Base-by-base conservation (phyloP, 1,284 basidiomycete species). In the Earliella scabrosa region DNA sequence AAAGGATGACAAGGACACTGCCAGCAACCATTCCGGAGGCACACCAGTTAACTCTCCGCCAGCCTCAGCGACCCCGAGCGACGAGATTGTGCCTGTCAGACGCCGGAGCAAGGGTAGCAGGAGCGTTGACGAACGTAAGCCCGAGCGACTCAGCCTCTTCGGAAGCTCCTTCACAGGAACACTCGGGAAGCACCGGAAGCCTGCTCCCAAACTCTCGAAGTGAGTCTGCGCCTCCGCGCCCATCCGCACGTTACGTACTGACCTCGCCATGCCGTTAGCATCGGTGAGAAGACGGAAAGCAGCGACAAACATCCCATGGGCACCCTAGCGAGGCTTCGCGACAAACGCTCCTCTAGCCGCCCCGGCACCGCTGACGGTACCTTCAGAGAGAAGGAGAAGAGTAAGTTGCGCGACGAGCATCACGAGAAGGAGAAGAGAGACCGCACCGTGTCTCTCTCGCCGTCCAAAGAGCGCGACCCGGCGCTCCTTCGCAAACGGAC, bases 91-190 rank as follows among this genome's bases (percentile, higher is more conserved):
- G 39, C 65, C 57, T 50, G 62, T 56, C 59, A 76, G 76, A 38
- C 81, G 82, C 29, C 77, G 78, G 32, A 68, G 77, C 53, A 78
- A 80, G 52, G 62, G 71, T 14, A 83, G 80, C 70, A 81, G 77
- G 62, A 82, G 79, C 58, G 51, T 74, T 14, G 87, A 89, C 59
- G 76, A 65, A n/a, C 66, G 73, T 36, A 87, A 79, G 66, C 74
- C 44, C 18, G 86, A 90, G 45, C 76, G 90, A n/a, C 72, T 88
- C 41, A 92, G 90, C 69, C 85, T 95, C 63, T 94, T 95, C 68
- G 88, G 89, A 18, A 80, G 76, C 7, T 64, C 82, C 7, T 84
- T 89, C 64, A 70, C 74, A 20, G 77, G 79, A 0, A 76, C 83
- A 7, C 65, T 90, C 54, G 82, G 84, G 31, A 89, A 88, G 66